A percentile compares a stretch with the other conserved stretches of the same genome.
phyloP scores from a whole-genome alignment of 257 asterid species.

The Pogostemon cablin region DNA sequence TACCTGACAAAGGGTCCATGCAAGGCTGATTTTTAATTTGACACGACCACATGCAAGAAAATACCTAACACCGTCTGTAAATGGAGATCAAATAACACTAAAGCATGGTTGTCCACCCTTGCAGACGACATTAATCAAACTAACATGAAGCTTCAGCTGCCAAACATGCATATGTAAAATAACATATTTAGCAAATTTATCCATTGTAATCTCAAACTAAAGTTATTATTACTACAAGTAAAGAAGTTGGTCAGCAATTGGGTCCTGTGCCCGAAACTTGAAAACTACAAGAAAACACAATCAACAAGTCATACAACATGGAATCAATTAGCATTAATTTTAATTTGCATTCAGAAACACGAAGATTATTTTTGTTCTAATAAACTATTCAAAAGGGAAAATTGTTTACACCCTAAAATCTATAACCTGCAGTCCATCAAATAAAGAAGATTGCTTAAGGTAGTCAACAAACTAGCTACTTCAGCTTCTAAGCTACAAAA shows the following conservation, averaged over 20 bases:
- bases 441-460: not conserved
- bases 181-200: conserved; percentile 8
- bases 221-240: not conserved
- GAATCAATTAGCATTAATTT: conserved; percentile 15
- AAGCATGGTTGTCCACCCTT: conserved; percentile 12
- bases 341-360: not conserved
- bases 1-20: conserved; percentile 4
- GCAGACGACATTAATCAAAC: conserved; percentile 15
- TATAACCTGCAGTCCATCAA: conserved; percentile 19
- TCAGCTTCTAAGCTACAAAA: conserved; percentile 25
- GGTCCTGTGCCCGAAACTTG: not conserved
- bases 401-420: conserved; percentile 23
- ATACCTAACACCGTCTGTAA: not conserved
- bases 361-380: conserved; percentile 17
- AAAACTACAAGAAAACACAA: conserved; percentile 17
- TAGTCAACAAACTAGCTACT: conserved; percentile 24
- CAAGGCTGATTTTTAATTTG: conserved; percentile 18
- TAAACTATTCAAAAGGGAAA: not conserved
- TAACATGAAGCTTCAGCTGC: conserved; percentile 17
- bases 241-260: not conserved
- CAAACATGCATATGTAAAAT: not conserved
- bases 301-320: not conserved
- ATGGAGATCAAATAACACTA: conserved; percentile 16
- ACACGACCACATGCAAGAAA: conserved; percentile 15
- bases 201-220: not conserved